Percentiles rank a stretch among this genome's conserved stretches.
These are phyloP conservation scores for Exophiala lecanii-corni DNA, from an alignment of 2,329 filamentous ascomycete genomes.

Conservation along the genomic window DNA sequence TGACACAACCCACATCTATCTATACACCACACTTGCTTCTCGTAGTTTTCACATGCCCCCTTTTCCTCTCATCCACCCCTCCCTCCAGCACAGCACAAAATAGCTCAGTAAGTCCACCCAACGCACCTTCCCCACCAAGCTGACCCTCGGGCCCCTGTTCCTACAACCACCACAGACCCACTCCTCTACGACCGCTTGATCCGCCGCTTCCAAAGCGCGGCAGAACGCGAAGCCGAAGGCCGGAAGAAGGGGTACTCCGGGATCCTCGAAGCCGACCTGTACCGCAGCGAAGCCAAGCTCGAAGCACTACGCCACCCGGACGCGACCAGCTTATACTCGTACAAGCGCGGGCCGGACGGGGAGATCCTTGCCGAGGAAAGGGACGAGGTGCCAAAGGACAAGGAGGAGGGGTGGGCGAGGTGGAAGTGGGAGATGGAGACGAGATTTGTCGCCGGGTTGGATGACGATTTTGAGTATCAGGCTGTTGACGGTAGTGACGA, in stretches of 20 bases:
- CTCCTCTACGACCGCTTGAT: conserved; percentile 77
- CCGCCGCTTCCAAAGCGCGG: conserved; percentile 45
- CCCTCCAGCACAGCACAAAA: not conserved
- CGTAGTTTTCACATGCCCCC: not conserved
- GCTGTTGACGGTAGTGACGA: conserved; percentile 67
- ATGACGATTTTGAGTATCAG: conserved; percentile 73
- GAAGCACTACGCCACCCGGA: conserved; percentile 55
- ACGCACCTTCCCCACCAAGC: no score
- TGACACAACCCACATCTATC: conserved; percentile 8
- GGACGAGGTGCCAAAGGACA: conserved; percentile 54
- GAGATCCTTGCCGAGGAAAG: conserved; percentile 56
- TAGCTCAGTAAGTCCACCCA: not conserved
- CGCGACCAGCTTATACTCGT: conserved; percentile 47
- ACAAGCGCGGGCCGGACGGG: conserved; percentile 48
- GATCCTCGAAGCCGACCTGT: conserved; percentile 70
- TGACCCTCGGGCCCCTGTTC: no score
- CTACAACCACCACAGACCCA: conserved; percentile 61
- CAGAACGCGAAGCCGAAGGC: conserved; percentile 49
- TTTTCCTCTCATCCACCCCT: not conserved
- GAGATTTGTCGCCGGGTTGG: conserved; percentile 69
- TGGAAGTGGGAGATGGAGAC: conserved; percentile 70
- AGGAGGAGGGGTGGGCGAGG: conserved; percentile 61
- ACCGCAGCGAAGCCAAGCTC: conserved; percentile 71
- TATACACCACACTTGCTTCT: conserved; percentile 7
- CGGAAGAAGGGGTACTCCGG: conserved; percentile 72